Base-by-base conservation (phyloP, 2,329 filamentous ascomycete species). In the Trichoderma sp. region DNA sequence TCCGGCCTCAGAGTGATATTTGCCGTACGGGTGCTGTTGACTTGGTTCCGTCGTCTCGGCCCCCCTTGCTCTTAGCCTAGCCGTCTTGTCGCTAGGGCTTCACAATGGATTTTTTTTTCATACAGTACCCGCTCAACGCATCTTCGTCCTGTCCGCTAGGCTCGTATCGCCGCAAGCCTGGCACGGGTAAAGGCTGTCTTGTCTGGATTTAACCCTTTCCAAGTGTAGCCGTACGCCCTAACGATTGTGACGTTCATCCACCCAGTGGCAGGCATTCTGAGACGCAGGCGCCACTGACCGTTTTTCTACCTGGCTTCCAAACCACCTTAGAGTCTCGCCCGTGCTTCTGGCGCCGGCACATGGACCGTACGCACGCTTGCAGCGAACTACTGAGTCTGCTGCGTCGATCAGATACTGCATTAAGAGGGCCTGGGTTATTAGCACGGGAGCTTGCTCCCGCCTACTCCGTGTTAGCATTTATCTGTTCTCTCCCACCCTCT, bases 341-440 rank as follows among this genome's bases (percentile, higher is more conserved):
- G n/a, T 66, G 63, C 64, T 59, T 66, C 64, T 59, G 64, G 54
- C 39, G 39, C 64, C 54, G 54, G 64, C 54, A 66, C 39, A 59
- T 58, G 64, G 64, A 49, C 54, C 54, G 64, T 66, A 34, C 37
- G 52, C 60, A 34, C 37, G 52, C 60, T 59, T 59, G 39, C 21
- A 55, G 54, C 64, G 54, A 66, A 49, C 54, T 59, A 66, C 54
- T 49, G 52, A 51, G 63, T 49, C 28, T 52, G 16, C 59, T 66
- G 28, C 64, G 64, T 66, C 37, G 64, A 66, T 66, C 64, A 58
- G 64, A 59, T 59, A 59, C 64, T 66, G 28, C 26, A 66, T 66
- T 55, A 28, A 59, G 64, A 59, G 54, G n/a, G 30, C 39, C 34
- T 37, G 21, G 24, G 21, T 28, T 58, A 49, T 51, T 51, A 59